Evolutionary conservation across 1,284 basidiomycete species (phyloP).

Genomic region (Porodaedalea pini): DNA sequence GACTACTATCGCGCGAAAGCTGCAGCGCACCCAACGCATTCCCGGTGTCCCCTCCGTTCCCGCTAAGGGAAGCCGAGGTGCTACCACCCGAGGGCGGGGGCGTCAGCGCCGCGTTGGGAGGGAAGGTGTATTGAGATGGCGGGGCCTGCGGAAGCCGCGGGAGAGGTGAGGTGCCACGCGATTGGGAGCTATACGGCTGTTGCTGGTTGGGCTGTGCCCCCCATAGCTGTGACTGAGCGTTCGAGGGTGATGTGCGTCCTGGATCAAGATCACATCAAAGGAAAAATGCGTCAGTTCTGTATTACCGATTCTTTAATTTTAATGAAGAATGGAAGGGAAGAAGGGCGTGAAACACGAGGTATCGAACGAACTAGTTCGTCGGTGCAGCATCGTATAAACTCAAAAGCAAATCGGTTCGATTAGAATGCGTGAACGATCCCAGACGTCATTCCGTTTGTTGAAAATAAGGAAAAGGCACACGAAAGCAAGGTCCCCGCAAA

Average conservation of each 20-base stretch:
- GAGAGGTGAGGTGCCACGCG: constrained; percentile 3
- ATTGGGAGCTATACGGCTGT: background rate
- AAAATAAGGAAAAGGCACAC: constrained; percentile 25
- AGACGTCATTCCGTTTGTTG: constrained; percentile 21
- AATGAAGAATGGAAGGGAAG: background rate
- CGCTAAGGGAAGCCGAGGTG: background rate
- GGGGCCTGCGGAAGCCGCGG: constrained; percentile 16
- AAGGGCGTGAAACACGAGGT: background rate
- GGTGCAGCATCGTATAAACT: background rate
- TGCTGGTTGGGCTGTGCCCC: background rate
- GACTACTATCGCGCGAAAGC: constrained; percentile 7
- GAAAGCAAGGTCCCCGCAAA: constrained; percentile 5
- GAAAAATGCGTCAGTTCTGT: background rate
- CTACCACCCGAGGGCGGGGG: constrained; percentile 16
- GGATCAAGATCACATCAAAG: background rate
- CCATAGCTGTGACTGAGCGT: constrained; percentile 1
- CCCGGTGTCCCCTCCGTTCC: background rate
- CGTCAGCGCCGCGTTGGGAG: constrained; percentile 17
- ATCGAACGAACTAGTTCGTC: background rate
- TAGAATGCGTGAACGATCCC: background rate
- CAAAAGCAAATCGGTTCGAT: background rate
- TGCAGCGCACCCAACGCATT: constrained; percentile 13
- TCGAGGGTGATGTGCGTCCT: background rate
- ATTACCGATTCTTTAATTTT: background rate
- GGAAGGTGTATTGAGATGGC: constrained; percentile 18